A percentile compares a stretch with the other conserved stretches of the same genome.
phyloP scores from a whole-genome alignment of 2,329 filamentous ascomycete genomes.

The Cadophora gregata region DNA sequence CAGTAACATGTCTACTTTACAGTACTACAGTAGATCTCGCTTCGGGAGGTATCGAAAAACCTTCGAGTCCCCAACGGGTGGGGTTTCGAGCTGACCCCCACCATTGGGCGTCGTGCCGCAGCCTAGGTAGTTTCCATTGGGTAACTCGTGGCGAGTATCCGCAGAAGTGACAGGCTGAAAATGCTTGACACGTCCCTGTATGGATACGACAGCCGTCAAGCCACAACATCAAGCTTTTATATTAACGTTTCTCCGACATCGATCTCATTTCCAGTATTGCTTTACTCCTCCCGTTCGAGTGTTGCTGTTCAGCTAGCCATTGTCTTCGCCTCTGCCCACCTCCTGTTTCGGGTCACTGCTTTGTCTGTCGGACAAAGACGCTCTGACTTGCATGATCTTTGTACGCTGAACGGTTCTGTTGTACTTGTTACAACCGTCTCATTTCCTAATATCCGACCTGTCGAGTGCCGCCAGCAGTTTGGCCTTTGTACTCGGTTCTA shows the following conservation, averaged over 20 bases:
- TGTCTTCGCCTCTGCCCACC: not conserved
- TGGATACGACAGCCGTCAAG: not conserved
- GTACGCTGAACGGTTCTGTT: slow-evolving; percentile 11
- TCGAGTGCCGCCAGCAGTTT: slow-evolving; percentile 6
- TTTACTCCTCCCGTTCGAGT: too few species aligned
- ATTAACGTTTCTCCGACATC: not conserved
- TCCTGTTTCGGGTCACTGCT: slow-evolving; percentile 7
- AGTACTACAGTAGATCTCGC: too few species aligned
- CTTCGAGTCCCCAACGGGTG: too few species aligned
- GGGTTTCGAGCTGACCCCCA: too few species aligned
- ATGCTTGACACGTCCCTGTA: not conserved
- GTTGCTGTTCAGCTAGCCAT: not conserved
- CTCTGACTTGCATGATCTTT: slow-evolving; percentile 4
- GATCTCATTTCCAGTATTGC: too few species aligned
- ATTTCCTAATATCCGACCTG: slow-evolving; percentile 15
- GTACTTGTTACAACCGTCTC: slow-evolving; percentile 12
- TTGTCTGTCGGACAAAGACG: not conserved
- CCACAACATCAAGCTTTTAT: not conserved
- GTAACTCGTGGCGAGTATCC: not conserved
- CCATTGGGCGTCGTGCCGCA: too few species aligned
- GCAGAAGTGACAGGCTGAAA: slow-evolving; percentile 13
- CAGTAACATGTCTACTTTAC: too few species aligned
- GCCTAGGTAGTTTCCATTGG: too few species aligned
- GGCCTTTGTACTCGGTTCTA: not conserved
- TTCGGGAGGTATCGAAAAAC: too few species aligned